Base-by-base conservation (phyloP, 2,329 filamentous ascomycete species). In the Kalaharituber pfeilii region DNA sequence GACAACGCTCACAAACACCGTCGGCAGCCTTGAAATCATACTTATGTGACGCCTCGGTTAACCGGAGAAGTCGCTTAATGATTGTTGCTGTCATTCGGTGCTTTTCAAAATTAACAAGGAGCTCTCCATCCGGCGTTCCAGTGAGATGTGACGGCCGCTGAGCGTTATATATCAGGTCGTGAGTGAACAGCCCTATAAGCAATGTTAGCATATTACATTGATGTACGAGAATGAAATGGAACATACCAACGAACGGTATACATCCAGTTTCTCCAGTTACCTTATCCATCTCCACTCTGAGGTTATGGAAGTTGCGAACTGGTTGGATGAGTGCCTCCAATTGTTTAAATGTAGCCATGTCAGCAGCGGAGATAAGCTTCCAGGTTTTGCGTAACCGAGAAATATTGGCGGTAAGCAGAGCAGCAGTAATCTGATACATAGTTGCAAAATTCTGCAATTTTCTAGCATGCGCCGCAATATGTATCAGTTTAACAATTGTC, bases 391-490 rank as follows among this genome's bases (percentile, higher is more conserved):
- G 70, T 15, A 91, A 72, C 18, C 83, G 76, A 22, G 77, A 72
- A 22, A 88, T 72, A 60, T 88, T 84, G 57, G 80, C 80, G 42
- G 80, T 86, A 5, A 84, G 79, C 44, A 91, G 71, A 1, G 84
- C 85, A 55, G 89, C 80, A 1, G 83, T 78, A 55, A 91, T 77
- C 66, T 91, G 85, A 52, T 82, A 85, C 73, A 86, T 81, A 1
- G 85, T 89, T 5, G 85, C 84, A 66, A 86, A 91, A 67, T 91
- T 91, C 63, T 84, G 80, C 60, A 86, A 80, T 28, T 75, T 78
- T 49, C 84, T 79, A 61, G 82, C 84, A 67, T 87, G 82, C 1
- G 75, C 74, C 2, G 85, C 85, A 60, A 89, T 84, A 69, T 89
- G 85, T 56, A 91, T 84, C 65, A 77, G 82, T 67, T 91, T 89